Conservation (phyloP, 176 grass and related monocot species). For the Oropetium thomaeum region DNA sequence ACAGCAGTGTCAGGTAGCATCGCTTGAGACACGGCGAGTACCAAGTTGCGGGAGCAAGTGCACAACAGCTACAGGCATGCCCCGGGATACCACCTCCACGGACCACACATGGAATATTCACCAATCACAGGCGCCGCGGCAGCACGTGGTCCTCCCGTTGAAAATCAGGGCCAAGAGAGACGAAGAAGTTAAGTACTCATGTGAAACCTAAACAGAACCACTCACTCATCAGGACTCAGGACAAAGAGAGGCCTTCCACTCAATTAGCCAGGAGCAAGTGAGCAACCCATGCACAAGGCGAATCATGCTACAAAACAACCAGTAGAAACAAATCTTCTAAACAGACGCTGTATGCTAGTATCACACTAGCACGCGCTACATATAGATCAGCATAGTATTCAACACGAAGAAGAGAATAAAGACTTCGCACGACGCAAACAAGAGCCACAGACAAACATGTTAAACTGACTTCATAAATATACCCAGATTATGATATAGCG, state of each 20-base stretch:
- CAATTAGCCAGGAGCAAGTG: neutral
- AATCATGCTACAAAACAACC: neutral
- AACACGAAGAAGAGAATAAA: neutral
- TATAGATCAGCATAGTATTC: neutral
- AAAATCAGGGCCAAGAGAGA: neutral
- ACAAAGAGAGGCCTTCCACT: neutral
- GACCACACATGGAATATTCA: neutral
- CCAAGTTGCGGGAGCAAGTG: neutral
- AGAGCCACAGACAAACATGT: slow-evolving; percentile 15
- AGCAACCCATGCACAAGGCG: neutral
- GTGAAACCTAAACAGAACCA: no score
- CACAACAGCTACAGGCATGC: neutral
- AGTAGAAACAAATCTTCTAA: neutral
- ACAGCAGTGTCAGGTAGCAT: neutral
- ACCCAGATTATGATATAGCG: slow-evolving; percentile 45
- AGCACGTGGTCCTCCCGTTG: neutral
- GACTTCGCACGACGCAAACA: neutral
- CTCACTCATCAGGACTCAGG: no score
- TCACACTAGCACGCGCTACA: neutral
- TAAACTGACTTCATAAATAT: slow-evolving; percentile 46
- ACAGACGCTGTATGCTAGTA: neutral
- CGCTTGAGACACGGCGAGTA: neutral
- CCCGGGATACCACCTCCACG: neutral
- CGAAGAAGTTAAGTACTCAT: no score
- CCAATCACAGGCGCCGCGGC: neutral